Evolutionary conservation across 164 flowering plant genomes (phyloP).

Genomic region (Liquidambar formosana): DNA sequence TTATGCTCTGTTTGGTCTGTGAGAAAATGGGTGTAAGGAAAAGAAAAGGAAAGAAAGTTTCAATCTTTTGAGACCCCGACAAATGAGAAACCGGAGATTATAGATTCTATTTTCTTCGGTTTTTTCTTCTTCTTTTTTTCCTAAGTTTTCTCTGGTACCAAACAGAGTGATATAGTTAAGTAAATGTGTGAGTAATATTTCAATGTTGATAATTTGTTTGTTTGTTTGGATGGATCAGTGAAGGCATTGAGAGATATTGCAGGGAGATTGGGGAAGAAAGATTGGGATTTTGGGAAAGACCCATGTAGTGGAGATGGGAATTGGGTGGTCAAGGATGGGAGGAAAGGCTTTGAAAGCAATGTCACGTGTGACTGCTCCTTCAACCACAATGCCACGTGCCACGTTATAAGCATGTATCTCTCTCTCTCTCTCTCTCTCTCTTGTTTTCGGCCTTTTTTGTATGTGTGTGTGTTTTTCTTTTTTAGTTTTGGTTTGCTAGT

Average conservation of each 20-base stretch:
- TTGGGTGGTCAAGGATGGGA: conserved; percentile 28
- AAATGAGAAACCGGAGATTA: not conserved
- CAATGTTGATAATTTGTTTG: not conserved
- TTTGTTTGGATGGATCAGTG: conserved; percentile 36
- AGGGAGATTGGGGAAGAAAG: conserved; percentile 52
- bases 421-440: not conserved
- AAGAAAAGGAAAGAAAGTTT: not conserved
- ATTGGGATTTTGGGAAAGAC: conserved; percentile 56
- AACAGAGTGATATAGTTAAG: too few relatives aligned
- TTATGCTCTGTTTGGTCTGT: not conserved
- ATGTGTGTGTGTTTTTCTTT: not conserved
- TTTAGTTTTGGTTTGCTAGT: not conserved
- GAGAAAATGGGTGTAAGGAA: not conserved
- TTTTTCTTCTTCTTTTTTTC: too few relatives aligned
- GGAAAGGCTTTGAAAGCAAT: conserved; percentile 46
- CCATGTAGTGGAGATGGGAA: conserved; percentile 57
- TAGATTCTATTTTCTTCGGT: too few relatives aligned
- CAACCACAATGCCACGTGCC: conserved; percentile 49
- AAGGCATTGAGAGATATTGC: conserved; percentile 51
- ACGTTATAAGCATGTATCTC: conserved; percentile 51
- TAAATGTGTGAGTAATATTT: not conserved
- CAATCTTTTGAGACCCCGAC: not conserved
- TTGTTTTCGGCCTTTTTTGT: too few relatives aligned
- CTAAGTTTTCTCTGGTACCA: too few relatives aligned
- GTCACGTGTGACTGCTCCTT: conserved; percentile 64